phyloP scores from a whole-genome alignment of 2,329 filamentous ascomycete genomes.

The Aspergillus vadensis region DNA sequence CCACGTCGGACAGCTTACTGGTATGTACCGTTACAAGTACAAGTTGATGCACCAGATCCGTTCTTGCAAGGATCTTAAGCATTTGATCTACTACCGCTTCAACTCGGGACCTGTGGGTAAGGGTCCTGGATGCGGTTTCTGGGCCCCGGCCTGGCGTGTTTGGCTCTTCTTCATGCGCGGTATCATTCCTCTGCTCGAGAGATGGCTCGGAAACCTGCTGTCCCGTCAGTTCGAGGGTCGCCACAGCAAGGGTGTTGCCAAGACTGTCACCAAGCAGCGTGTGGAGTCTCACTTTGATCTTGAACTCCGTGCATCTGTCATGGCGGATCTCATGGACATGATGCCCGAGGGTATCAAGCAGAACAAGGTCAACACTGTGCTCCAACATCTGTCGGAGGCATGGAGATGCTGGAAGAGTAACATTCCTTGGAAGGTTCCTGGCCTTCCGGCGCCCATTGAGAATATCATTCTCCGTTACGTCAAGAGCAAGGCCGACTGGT shows the following conservation, averaged over 20 bases:
- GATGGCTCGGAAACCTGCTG: conserved; percentile 95
- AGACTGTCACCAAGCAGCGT: conserved; percentile 98
- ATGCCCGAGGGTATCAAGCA: conserved; percentile 99
- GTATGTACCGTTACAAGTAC: conserved; percentile 99
- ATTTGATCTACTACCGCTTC: conserved; percentile 98
- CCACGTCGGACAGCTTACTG: conserved; percentile 95
- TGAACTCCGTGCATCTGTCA: conserved; percentile 94
- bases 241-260: conserved; percentile 97
- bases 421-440: conserved; percentile 98
- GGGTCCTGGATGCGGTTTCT: conserved; percentile 96
- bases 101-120: conserved; percentile 97
- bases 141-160: conserved; percentile 97
- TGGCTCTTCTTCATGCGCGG: conserved; percentile 99
- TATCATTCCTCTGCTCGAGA: conserved; percentile 92
- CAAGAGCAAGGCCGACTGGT: conserved; percentile 99
- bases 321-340: conserved; percentile 99
- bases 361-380: conserved; percentile 96
- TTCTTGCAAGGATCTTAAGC: conserved; percentile 98
- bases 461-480: conserved; percentile 98
- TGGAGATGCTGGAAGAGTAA: conserved; percentile 99
- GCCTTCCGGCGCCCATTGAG: conserved; percentile 92
- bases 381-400: conserved; percentile 95
- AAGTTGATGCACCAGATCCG: conserved; percentile 99
- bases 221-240: conserved; percentile 97
- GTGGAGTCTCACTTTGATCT: conserved; percentile 98